Conservation (phyloP, 306 rosid genomes). For the Cicer yamashitae region DNA sequence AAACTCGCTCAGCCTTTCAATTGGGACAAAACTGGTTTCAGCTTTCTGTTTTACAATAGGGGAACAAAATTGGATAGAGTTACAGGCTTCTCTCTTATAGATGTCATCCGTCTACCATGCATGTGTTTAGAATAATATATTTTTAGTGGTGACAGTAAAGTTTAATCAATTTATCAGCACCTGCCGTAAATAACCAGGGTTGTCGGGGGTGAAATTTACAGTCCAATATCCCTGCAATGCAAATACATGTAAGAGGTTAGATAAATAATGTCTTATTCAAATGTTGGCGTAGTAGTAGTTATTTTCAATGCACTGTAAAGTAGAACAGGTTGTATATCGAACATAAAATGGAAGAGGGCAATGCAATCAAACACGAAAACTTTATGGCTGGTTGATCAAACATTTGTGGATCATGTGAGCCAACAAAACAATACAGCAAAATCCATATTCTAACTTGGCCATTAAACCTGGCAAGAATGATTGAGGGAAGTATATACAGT, state of each 20-base stretch:
- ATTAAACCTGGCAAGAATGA: neutral
- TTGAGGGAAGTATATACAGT: neutral
- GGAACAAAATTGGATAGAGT: conserved; percentile 28
- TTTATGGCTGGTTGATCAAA: conserved; percentile 31
- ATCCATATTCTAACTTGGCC: neutral
- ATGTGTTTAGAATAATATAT: conserved; percentile 16
- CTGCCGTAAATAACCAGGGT: conserved; percentile 93
- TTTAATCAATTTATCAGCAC: conserved; percentile 81
- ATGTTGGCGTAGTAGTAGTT: neutral
- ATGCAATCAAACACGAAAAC: neutral
- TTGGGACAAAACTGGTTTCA: neutral
- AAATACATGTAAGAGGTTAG: conserved; percentile 29
- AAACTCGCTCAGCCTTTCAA: conserved; percentile 22
- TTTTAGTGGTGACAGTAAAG: conserved; percentile 66
- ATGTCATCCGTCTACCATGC: conserved; percentile 5
- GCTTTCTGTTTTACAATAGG: conserved; percentile 21
- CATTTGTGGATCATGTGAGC: neutral
- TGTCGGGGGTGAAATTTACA: conserved; percentile 95
- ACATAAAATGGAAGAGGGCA: neutral
- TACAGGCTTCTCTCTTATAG: neutral
- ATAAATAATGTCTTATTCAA: neutral
- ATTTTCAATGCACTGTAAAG: conserved; percentile 20
- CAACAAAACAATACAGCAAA: neutral
- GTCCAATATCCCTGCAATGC: conserved; percentile 82
- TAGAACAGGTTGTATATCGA: neutral